Conservation (phyloP, 2,329 filamentous ascomycete species). For the Trichoderma hamatum region DNA sequence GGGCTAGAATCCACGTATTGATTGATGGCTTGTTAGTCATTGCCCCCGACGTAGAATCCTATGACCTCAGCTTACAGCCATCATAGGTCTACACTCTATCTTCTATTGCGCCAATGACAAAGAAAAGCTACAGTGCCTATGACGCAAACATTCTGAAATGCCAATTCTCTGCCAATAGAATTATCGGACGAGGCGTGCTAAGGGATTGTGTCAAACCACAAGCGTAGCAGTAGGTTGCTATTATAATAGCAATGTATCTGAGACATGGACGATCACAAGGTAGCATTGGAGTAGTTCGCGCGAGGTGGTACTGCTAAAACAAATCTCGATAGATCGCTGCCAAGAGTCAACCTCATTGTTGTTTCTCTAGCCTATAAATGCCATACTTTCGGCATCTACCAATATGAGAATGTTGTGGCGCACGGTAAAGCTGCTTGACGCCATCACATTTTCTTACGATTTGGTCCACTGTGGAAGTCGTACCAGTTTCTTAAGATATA, state of each 20-base stretch:
- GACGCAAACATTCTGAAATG: background rate
- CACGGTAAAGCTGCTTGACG: background rate
- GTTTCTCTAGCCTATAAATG: background rate
- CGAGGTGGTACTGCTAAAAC: background rate
- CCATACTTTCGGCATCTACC: background rate
- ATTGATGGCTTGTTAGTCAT: no score
- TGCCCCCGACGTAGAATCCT: background rate
- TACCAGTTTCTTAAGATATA: background rate
- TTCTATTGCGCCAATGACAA: background rate
- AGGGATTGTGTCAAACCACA: background rate
- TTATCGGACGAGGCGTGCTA: background rate
- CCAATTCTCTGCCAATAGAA: background rate
- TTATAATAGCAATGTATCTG: background rate
- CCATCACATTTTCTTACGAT: background rate
- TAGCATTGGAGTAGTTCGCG: background rate
- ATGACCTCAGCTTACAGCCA: background rate
- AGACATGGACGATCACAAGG: background rate
- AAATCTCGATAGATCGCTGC: background rate
- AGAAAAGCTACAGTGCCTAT: background rate
- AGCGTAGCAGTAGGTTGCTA: background rate
- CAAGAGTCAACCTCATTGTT: background rate
- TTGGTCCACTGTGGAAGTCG: background rate
- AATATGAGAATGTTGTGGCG: background rate
- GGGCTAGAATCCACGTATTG: background rate
- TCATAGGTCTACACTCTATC: background rate